Conservation (phyloP, 192 early-diverging fungal species). For the Coemansia sp. region DNA sequence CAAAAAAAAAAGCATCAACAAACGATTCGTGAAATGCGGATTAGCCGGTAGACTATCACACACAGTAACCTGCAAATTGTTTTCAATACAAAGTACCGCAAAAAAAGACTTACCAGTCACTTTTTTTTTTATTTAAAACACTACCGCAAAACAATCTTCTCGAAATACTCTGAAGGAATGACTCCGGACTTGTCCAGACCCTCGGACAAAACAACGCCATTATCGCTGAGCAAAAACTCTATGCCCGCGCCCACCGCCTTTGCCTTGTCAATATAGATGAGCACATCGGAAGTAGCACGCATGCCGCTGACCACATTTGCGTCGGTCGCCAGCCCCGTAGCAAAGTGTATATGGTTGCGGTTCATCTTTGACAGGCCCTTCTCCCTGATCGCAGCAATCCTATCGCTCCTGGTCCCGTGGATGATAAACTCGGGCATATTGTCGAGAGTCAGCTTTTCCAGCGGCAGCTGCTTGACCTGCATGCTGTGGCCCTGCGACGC, state of each 20-base stretch:
- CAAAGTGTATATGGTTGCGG: slow-evolving; percentile 91
- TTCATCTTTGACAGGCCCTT: slow-evolving; percentile 72
- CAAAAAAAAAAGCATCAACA: not conserved
- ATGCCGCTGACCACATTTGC: slow-evolving; percentile 75
- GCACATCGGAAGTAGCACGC: slow-evolving; percentile 62
- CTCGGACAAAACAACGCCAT: slow-evolving; percentile 77
- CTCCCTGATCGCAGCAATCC: slow-evolving; percentile 36
- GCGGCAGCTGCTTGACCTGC: slow-evolving; percentile 34
- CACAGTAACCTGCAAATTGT: too few species aligned
- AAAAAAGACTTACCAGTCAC: too few species aligned
- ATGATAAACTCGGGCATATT: slow-evolving; percentile 28
- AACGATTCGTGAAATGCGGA: not conserved
- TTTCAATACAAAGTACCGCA: too few species aligned
- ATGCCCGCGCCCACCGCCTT: slow-evolving; percentile 75
- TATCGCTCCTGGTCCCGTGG: slow-evolving; percentile 33
- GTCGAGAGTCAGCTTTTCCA: slow-evolving; percentile 22
- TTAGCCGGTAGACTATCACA: not conserved
- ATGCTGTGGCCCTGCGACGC: slow-evolving; percentile 88
- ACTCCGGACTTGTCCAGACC: slow-evolving; percentile 61
- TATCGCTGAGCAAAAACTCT: slow-evolving; percentile 71
- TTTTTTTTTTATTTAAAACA: too few species aligned
- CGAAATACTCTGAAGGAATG: slow-evolving; percentile 68
- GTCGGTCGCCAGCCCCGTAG: slow-evolving; percentile 65
- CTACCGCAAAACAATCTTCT: slow-evolving; percentile 46
- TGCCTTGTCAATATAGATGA: slow-evolving; percentile 76